A percentile compares a stretch with the other conserved stretches of the same genome.
Conservation (phyloP, 2,329 filamentous ascomycete species). For the Cladosporium oxysporum region DNA sequence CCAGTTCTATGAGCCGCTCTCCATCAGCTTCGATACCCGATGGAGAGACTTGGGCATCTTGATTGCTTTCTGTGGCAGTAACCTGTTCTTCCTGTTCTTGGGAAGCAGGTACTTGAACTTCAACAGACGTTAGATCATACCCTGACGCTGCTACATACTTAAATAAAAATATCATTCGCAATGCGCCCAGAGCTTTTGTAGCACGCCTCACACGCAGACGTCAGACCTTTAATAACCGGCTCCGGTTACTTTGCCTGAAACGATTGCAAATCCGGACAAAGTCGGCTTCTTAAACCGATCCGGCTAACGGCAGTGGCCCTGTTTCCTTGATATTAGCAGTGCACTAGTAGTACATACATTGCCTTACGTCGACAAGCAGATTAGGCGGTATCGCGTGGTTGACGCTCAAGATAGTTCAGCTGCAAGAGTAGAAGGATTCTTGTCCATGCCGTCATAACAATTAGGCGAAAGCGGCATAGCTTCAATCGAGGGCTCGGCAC, state of each 20-base stretch:
- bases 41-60: conserved; percentile 86
- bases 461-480: neutral
- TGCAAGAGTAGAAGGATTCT: neutral
- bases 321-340: too few relatives aligned
- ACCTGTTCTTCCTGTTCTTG: conserved; percentile 66
- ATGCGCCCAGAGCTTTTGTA: neutral
- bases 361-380: neutral
- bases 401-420: neutral
- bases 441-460: neutral
- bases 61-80: conserved; percentile 73
- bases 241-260: neutral
- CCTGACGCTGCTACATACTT: neutral
- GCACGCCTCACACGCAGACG: neutral
- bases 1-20: conserved; percentile 71
- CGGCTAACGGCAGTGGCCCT: neutral
- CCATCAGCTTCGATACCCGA: conserved; percentile 65
- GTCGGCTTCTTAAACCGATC: neutral
- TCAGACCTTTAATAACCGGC: neutral
- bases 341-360: neutral
- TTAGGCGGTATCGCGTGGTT: neutral
- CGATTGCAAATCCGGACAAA: neutral
- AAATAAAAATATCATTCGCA: neutral
- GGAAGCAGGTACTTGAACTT: conserved; percentile 52
- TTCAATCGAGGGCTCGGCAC: neutral
- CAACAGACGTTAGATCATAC: conserved; percentile 37